Conservation (phyloP, 768 basidiomycete genomes). For the Fibroporia radiculosa region DNA sequence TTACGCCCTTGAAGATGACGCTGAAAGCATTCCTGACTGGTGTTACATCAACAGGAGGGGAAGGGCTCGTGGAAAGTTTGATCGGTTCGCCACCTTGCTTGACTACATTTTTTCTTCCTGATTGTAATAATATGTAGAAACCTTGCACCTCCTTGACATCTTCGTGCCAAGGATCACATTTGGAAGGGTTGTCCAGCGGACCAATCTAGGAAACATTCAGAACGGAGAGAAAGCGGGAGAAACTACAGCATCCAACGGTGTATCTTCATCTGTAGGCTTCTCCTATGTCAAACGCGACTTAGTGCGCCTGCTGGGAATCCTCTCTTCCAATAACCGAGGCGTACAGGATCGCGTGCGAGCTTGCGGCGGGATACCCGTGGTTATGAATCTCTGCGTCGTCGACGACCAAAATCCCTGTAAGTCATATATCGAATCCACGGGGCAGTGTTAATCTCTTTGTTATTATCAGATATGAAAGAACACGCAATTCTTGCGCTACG, state of each 20-base stretch:
- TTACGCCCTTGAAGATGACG: background rate
- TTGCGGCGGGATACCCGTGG: conserved; percentile 68
- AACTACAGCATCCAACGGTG: background rate
- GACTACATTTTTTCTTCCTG: background rate
- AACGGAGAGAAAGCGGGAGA: background rate
- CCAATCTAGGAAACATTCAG: conserved; percentile 1
- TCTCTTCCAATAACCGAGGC: conserved; percentile 53
- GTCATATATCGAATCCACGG: conserved; percentile 31
- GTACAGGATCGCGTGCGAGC: conserved; percentile 71
- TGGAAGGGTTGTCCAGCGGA: conserved; percentile 44
- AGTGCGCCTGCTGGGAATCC: conserved; percentile 77
- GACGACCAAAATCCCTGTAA: conserved; percentile 91
- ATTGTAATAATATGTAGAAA: conserved; percentile 35
- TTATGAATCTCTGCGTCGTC: conserved; percentile 84
- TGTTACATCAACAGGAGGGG: conserved; percentile 8
- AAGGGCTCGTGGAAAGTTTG: conserved; percentile 15
- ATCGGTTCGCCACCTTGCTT: conserved; percentile 12
- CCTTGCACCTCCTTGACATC: conserved; percentile 65
- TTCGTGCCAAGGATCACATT: conserved; percentile 84
- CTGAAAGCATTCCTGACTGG: conserved; percentile 5
- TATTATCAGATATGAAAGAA: conserved; percentile 72
- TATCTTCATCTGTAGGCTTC: conserved; percentile 22
- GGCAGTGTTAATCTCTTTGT: background rate
- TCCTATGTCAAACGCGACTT: conserved; percentile 83
- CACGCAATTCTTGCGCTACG: conserved; percentile 83